Percentiles rank a stretch among this genome's conserved stretches.
Conservation (phyloP, 2,329 filamentous ascomycete species). For the Beauveria medogensis region DNA sequence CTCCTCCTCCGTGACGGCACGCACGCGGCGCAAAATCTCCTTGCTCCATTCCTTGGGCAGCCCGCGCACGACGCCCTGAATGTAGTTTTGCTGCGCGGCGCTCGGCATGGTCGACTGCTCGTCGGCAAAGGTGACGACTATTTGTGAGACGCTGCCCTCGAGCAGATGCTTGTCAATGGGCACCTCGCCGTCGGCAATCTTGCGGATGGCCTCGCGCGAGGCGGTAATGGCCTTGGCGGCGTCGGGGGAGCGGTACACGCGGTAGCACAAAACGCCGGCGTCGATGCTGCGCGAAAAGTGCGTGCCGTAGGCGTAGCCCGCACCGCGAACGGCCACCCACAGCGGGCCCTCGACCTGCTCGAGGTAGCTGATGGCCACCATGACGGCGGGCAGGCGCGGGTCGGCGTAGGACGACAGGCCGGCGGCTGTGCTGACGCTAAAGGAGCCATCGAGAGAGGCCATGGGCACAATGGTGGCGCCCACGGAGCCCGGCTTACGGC, state of each 20-base stretch:
- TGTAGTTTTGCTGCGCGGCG: slow-evolving; percentile 77
- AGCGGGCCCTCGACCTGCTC: slow-evolving; percentile 90
- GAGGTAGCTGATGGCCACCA: slow-evolving; percentile 85
- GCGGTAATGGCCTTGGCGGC: slow-evolving; percentile 78
- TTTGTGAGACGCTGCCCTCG: slow-evolving; percentile 82
- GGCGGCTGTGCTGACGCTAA: slow-evolving; percentile 64
- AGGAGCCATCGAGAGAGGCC: slow-evolving; percentile 87
- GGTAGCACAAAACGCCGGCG: slow-evolving; percentile 72
- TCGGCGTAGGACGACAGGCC: slow-evolving; percentile 71
- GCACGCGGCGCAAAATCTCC: slow-evolving; percentile 67
- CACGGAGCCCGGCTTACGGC: slow-evolving; percentile 64
- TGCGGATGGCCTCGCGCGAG: slow-evolving; percentile 64
- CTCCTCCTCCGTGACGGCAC: slow-evolving; percentile 66
- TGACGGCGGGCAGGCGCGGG: slow-evolving; percentile 69
- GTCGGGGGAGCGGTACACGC: slow-evolving; percentile 84
- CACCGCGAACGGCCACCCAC: slow-evolving; percentile 88
- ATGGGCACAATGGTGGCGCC: slow-evolving; percentile 78
- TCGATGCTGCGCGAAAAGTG: slow-evolving; percentile 72
- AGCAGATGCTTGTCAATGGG: slow-evolving; percentile 74
- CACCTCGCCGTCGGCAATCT: slow-evolving; percentile 62
- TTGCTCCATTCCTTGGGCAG: slow-evolving; percentile 72
- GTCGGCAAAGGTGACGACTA: slow-evolving; percentile 80
- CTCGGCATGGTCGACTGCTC: slow-evolving; percentile 78
- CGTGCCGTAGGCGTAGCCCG: slow-evolving; percentile 85
- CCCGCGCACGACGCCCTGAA: slow-evolving; percentile 69